phyloP scores from a whole-genome alignment of 345 rosid genomes.

The Punica granatum region DNA sequence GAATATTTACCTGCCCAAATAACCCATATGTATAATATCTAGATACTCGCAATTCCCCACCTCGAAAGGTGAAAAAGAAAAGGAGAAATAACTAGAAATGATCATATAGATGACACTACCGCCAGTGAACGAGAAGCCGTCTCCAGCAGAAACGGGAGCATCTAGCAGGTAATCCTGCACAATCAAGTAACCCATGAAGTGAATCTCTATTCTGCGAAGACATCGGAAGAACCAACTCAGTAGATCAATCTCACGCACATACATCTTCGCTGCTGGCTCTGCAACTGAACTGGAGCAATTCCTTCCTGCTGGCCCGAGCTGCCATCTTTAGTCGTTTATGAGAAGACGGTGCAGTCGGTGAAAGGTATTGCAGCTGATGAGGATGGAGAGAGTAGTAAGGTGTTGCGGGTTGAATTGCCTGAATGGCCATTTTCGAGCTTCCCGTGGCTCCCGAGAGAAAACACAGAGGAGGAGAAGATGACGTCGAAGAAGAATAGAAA shows the following conservation, averaged over 20 bases:
- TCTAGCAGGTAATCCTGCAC: constrained; percentile 74
- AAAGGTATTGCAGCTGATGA: constrained; percentile 12
- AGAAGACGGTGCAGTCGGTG: constrained; percentile 11
- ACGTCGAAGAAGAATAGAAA: not conserved
- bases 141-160: constrained; percentile 81
- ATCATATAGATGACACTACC: constrained; percentile 25
- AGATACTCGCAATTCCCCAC: not conserved
- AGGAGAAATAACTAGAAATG: not conserved
- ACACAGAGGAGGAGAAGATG: not conserved
- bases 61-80: not conserved
- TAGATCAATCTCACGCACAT: constrained; percentile 7
- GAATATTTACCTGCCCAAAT: constrained; percentile 68
- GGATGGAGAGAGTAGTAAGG: constrained; percentile 9
- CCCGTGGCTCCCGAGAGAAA: not conserved
- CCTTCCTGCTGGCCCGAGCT: constrained; percentile 19
- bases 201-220: not conserved
- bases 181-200: not conserved
- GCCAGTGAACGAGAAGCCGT: constrained; percentile 93
- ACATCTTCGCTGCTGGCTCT: constrained; percentile 45
- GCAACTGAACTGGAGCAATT: constrained; percentile 28
- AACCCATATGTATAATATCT: not conserved
- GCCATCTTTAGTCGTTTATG: constrained; percentile 3
- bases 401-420: constrained; percentile 20
- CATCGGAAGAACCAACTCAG: not conserved
- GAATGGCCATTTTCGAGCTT: constrained; percentile 27